Evolutionary conservation across 2,329 filamentous ascomycete genomes (phyloP), one percentile per base, ranked within the genome.

Genomic region (Cordyceps militaris): DNA sequence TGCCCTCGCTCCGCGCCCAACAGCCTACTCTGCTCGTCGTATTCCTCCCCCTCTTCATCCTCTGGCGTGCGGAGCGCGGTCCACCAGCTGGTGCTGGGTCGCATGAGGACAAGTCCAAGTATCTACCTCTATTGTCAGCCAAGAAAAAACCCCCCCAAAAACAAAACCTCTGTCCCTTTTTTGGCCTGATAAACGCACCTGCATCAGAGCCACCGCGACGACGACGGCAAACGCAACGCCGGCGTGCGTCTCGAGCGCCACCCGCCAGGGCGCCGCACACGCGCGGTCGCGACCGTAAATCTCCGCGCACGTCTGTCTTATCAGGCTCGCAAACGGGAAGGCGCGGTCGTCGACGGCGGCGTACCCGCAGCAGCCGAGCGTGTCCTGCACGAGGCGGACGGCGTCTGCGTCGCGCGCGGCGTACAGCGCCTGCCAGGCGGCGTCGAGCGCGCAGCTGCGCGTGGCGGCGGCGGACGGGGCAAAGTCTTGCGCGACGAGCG

Each of bases 351-450:
- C 69, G 28, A 82, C 66, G 4, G 74, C 78, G 57, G 76, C 76
- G 34, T 88, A 74, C 0, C 87, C 87, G 63, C 87, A 91, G 71
- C 87, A 91, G 8, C 79, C 66, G 32, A 88, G 78, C 0, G 77
- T 68, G 65, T 90, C 83, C 65, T 91, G 87, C 52, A 91, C 85
- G 2, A 71, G 69, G 43, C 76, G 73, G 58, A 90, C 79, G 2
- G 75, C 68, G 0, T 63, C 61, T 1, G 61, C 75, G 56, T 88
- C 74, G 60, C 84, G 82, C 0, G 65, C 63, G 0, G 62, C 67
- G 63, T 76, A 89, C 58, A 88, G 66, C 3, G 59, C 61, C 62
- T 74, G 71, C 87, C 87, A 90, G 40, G 67, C 69, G 3, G 72
- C 71, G 9, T 81, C 73, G n/a, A 89, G 69, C 1, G 74, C 71